These are phyloP conservation scores for Fusarium poae DNA, from an alignment of 2,329 filamentous ascomycete species.

Conservation along the genomic window DNA sequence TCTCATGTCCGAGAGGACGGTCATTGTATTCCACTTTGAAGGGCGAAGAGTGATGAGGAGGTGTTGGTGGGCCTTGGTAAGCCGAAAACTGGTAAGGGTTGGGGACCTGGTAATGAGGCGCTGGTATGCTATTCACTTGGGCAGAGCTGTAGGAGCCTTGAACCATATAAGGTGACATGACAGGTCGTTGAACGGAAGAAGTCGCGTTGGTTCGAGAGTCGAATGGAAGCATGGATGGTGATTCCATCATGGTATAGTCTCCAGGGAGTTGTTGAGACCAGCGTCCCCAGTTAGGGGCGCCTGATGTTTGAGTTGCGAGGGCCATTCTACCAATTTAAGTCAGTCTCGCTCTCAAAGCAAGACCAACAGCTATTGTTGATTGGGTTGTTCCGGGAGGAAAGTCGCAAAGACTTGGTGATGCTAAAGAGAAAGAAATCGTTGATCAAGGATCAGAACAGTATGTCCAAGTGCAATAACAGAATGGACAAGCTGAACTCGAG, in stretches of 20 bases:
- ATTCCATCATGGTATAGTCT: conserved; percentile 65
- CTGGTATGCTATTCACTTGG: conserved; percentile 58
- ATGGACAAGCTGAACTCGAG: conserved; percentile 10
- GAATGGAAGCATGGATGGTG: conserved; percentile 62
- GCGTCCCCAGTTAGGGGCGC: conserved; percentile 65
- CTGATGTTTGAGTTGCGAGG: conserved; percentile 61
- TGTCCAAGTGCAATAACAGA: conserved; percentile 27
- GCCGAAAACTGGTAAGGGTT: conserved; percentile 60
- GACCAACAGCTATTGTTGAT: conserved; percentile 33
- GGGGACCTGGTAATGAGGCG: conserved; percentile 59
- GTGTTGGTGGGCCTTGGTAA: conserved; percentile 57
- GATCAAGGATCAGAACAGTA: conserved; percentile 13
- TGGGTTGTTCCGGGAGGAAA: conserved; percentile 11
- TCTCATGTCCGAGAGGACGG: conserved; percentile 45
- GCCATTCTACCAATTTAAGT: conserved; percentile 56
- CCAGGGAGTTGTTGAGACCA: conserved; percentile 64
- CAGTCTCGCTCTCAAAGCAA: conserved; percentile 47
- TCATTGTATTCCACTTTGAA: conserved; percentile 54
- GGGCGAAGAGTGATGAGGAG: conserved; percentile 51
- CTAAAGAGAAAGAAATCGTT: conserved; percentile 13
- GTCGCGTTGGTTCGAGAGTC: conserved; percentile 58
- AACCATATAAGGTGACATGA: conserved; percentile 62
- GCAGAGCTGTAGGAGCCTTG: conserved; percentile 59
- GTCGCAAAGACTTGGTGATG: conserved; percentile 23
- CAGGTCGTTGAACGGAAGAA: conserved; percentile 58